Percentiles rank a stretch among this genome's conserved stretches.
Evolutionary conservation across 306 rosid species (phyloP).

Genomic region (Cicer judaicum): DNA sequence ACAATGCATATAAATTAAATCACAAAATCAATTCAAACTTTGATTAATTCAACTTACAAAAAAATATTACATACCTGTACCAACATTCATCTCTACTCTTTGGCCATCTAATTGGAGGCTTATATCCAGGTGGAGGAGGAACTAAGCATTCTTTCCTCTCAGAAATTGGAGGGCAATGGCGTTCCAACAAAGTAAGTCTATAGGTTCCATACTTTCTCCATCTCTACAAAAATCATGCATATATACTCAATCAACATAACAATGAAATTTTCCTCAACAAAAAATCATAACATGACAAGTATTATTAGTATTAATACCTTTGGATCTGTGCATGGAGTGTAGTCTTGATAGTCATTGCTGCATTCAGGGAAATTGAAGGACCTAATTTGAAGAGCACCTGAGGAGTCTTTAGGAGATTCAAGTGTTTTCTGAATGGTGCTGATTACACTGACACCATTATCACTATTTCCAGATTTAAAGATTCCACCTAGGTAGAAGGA

Average conservation of each 20-base stretch:
- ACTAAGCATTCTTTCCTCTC: slow-evolving; percentile 92
- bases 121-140: slow-evolving; percentile 95
- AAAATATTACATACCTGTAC: slow-evolving; percentile 74
- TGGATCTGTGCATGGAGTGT: slow-evolving; percentile 99
- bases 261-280: slow-evolving; percentile 21
- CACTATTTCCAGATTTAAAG: slow-evolving; percentile 58
- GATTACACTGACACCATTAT: slow-evolving; percentile 39
- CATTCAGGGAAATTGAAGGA: slow-evolving; percentile 68
- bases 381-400: slow-evolving; percentile 63
- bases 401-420: slow-evolving; percentile 53
- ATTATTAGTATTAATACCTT: slow-evolving; percentile 58
- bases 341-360: slow-evolving; percentile 74
- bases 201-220: slow-evolving; percentile 85
- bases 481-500: slow-evolving; percentile 92
- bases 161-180: slow-evolving; percentile 86
- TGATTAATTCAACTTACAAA: not conserved
- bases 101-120: slow-evolving; percentile 95
- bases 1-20: too few species aligned
- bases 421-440: slow-evolving; percentile 44
- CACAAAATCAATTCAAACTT: not conserved
- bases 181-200: slow-evolving; percentile 90
- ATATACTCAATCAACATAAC: slow-evolving; percentile 26
- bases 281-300: slow-evolving; percentile 25
- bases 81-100: slow-evolving; percentile 92
- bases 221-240: slow-evolving; percentile 63